Evolutionary conservation across 768 basidiomycete genomes (phyloP).

Genomic region (Termitomyces sp.): DNA sequence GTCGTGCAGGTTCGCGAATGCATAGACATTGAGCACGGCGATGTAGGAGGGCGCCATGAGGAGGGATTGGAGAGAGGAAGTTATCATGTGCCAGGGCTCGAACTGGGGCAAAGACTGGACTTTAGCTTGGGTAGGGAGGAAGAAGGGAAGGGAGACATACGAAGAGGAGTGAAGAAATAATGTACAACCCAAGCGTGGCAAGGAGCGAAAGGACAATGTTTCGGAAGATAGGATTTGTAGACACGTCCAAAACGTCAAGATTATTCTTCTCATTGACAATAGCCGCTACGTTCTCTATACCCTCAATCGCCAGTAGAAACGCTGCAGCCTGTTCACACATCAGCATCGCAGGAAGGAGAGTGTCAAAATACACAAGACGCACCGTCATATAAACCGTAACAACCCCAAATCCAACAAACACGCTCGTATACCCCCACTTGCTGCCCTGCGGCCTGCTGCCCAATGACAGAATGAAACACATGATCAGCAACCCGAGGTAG

Average conservation of each 20-base stretch:
- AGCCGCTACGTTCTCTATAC: constrained; percentile 58
- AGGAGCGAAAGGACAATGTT: constrained; percentile 83
- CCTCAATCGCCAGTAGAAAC: constrained; percentile 82
- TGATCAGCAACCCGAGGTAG: constrained; percentile 84
- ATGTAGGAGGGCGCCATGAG: constrained; percentile 95
- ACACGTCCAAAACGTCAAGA: constrained; percentile 46
- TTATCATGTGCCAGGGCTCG: constrained; percentile 99
- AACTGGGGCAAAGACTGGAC: constrained; percentile 44
- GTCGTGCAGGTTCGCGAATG: constrained; percentile 87
- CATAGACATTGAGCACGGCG: constrained; percentile 89
- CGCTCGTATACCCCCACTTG: constrained; percentile 82
- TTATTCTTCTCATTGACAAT: constrained; percentile 11
- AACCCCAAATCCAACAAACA: constrained; percentile 84
- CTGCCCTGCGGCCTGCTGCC: constrained; percentile 93
- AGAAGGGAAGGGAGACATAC: constrained; percentile 41
- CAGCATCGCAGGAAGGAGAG: no score
- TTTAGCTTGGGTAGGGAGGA: no score
- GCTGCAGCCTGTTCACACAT: constrained; percentile 54
- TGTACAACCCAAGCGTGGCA: constrained; percentile 89
- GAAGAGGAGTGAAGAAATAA: constrained; percentile 80
- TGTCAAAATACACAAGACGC: not conserved
- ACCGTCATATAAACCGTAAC: constrained; percentile 98
- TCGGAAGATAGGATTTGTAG: constrained; percentile 78
- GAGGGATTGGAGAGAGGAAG: constrained; percentile 89
- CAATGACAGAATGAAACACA: constrained; percentile 82